These are phyloP conservation scores for Daldinia caldariorum DNA, from an alignment of 495 filamentous ascomycete species.

Conservation along the genomic window DNA sequence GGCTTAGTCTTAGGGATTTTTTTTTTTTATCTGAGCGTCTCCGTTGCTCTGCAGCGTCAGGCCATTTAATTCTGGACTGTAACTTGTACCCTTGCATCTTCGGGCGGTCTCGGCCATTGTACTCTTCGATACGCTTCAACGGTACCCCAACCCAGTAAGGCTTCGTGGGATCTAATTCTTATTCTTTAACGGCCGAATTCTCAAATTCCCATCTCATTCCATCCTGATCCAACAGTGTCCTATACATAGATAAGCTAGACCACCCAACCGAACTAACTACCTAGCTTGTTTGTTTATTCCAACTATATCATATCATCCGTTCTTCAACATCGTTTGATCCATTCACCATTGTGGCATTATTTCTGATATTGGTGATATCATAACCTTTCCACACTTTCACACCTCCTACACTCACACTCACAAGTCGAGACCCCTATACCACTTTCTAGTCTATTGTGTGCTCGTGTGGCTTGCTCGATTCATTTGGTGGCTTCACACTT, in stretches of 20 bases:
- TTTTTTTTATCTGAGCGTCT: slow-evolving; percentile 44
- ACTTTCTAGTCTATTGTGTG: slow-evolving; percentile 11
- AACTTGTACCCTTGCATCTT: slow-evolving; percentile 46
- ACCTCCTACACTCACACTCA: not conserved
- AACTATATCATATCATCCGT: slow-evolving; percentile 33
- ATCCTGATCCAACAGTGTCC: slow-evolving; percentile 26
- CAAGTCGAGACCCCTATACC: slow-evolving; percentile 18
- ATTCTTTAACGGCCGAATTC: slow-evolving; percentile 46
- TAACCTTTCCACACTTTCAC: slow-evolving; percentile 36
- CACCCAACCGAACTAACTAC: slow-evolving; percentile 27
- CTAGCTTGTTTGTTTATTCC: slow-evolving; percentile 7
- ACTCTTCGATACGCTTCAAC: slow-evolving; percentile 10
- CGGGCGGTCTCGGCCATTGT: slow-evolving; percentile 52
- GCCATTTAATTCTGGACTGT: slow-evolving; percentile 46
- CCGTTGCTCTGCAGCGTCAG: slow-evolving; percentile 48
- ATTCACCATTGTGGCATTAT: slow-evolving; percentile 41
- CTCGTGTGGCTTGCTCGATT: slow-evolving; percentile 36
- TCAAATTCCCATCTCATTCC: slow-evolving; percentile 41
- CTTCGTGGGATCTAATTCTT: slow-evolving; percentile 41
- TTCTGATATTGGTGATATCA: slow-evolving; percentile 40
- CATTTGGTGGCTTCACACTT: slow-evolving; percentile 36
- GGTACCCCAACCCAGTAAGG: slow-evolving; percentile 11
- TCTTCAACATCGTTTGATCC: slow-evolving; percentile 41
- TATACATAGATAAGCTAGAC: slow-evolving; percentile 27
- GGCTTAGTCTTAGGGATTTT: slow-evolving; percentile 24